Conservation (phyloP, 306 rosid genomes). For the Hippophae gyantsensis region DNA sequence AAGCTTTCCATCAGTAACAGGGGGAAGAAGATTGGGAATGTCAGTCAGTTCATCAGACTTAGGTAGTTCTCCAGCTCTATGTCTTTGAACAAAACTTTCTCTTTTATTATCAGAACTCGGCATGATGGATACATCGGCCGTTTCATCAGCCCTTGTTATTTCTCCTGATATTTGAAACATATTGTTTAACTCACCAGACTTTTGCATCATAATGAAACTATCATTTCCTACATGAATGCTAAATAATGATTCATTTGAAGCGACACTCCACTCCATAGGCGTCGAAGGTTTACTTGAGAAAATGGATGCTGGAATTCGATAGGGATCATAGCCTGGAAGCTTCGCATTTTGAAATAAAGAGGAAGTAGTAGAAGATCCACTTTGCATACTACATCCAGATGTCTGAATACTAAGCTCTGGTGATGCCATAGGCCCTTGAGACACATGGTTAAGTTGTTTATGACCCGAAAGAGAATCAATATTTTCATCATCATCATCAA, state of each 20-base stretch:
- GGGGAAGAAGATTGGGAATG: conserved; percentile 7
- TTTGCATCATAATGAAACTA: conserved; percentile 24
- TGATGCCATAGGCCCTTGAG: neutral
- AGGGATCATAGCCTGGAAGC: conserved; percentile 39
- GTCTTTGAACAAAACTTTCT: too few species aligned
- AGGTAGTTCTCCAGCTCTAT: too few species aligned
- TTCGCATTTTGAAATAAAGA: conserved; percentile 15
- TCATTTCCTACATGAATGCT: conserved; percentile 51
- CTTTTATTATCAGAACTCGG: too few species aligned
- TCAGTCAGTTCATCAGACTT: conserved; percentile 17
- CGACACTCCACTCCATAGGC: conserved; percentile 52
- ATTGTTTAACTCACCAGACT: conserved; percentile 31
- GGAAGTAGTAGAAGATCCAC: conserved; percentile 7
- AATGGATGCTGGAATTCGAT: conserved; percentile 43
- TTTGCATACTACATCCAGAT: conserved; percentile 31
- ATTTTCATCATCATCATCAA: conserved; percentile 1
- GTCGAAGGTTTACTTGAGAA: conserved; percentile 31
- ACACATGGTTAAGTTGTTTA: conserved; percentile 4
- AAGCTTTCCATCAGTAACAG: conserved; percentile 3
- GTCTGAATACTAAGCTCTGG: conserved; percentile 14
- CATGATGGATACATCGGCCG: too few species aligned
- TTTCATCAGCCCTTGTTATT: too few species aligned
- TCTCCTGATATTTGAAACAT: too few species aligned
- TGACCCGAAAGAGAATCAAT: conserved; percentile 6
- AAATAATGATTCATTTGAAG: conserved; percentile 65